phyloP scores from a whole-genome alignment of 2,329 filamentous ascomycete genomes.

The Epichloe sp. region DNA sequence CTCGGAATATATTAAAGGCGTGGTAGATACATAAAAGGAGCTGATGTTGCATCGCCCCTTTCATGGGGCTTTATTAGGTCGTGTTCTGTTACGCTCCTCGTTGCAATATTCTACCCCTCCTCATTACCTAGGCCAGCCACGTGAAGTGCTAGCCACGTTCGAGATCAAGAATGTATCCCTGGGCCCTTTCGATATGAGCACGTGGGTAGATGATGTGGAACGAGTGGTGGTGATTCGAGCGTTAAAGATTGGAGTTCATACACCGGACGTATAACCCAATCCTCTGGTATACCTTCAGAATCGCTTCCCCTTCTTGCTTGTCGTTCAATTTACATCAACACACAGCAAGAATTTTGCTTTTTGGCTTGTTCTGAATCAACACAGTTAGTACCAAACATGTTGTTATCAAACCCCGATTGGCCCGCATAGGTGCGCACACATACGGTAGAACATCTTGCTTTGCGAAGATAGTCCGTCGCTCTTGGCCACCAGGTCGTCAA shows the following conservation, averaged over 20 bases:
- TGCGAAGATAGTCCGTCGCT: conserved; percentile 79
- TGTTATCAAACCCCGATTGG: neutral
- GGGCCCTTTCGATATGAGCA: neutral
- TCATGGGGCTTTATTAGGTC: neutral
- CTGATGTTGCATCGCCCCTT: neutral
- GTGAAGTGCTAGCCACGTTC: neutral
- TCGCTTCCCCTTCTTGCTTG: neutral
- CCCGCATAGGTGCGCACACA: conserved; percentile 15
- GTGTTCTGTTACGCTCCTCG: neutral
- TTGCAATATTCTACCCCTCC: neutral
- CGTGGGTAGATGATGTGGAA: neutral
- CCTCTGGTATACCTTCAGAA: neutral
- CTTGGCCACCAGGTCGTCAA: conserved; percentile 87
- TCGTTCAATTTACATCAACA: conserved; percentile 42
- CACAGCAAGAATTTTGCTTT: conserved; percentile 69
- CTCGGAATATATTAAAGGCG: neutral
- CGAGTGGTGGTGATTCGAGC: neutral
- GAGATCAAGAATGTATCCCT: neutral
- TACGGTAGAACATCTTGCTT: conserved; percentile 97
- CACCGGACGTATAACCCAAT: neutral
- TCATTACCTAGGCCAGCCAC: neutral
- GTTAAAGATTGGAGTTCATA: neutral
- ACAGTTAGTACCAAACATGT: conserved; percentile 5
- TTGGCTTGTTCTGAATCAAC: conserved; percentile 47
- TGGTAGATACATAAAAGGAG: neutral